Conservation (phyloP, 2,329 filamentous ascomycete genomes). For the Elsinoe australis region DNA sequence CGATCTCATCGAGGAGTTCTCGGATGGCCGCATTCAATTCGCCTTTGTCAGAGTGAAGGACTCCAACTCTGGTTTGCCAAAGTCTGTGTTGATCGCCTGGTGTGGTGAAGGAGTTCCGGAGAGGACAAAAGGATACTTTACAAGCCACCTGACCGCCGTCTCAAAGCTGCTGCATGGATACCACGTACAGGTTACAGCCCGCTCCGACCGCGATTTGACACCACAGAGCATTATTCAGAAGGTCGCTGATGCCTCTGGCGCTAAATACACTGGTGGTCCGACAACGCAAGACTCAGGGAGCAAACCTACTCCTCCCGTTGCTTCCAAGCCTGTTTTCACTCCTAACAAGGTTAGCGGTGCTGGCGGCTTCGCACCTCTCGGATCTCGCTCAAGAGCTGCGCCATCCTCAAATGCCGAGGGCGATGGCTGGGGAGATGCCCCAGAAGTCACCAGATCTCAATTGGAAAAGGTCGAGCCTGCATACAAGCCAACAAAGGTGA, state of each 20-base stretch:
- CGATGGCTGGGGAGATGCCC: slow-evolving; percentile 97
- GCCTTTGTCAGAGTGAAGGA: slow-evolving; percentile 96
- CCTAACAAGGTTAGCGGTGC: slow-evolving; percentile 56
- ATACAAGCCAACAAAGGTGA: slow-evolving; percentile 92
- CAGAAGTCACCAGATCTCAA: slow-evolving; percentile 76
- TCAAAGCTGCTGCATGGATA: slow-evolving; percentile 93
- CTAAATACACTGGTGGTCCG: slow-evolving; percentile 76
- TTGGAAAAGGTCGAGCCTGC: slow-evolving; percentile 87
- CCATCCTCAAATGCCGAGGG: slow-evolving; percentile 56
- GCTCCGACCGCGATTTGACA: slow-evolving; percentile 80
- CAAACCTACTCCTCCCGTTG: slow-evolving; percentile 53
- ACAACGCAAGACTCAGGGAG: slow-evolving; percentile 34
- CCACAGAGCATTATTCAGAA: slow-evolving; percentile 86
- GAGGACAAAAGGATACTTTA: slow-evolving; percentile 96
- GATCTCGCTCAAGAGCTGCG: slow-evolving; percentile 53
- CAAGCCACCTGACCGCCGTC: slow-evolving; percentile 81
- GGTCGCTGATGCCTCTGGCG: slow-evolving; percentile 85
- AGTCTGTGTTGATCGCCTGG: slow-evolving; percentile 90
- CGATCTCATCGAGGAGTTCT: slow-evolving; percentile 92
- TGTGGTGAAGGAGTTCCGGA: slow-evolving; percentile 98
- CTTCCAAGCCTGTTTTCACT: slow-evolving; percentile 87
- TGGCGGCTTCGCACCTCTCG: slow-evolving; percentile 59
- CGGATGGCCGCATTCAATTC: slow-evolving; percentile 92
- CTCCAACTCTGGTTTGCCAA: slow-evolving; percentile 80
- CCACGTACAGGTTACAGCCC: slow-evolving; percentile 93